Evolutionary conservation across 257 asterid species (phyloP), one percentile per base, ranked within the genome.

Genomic region (Schizonepeta tenuifolia): DNA sequence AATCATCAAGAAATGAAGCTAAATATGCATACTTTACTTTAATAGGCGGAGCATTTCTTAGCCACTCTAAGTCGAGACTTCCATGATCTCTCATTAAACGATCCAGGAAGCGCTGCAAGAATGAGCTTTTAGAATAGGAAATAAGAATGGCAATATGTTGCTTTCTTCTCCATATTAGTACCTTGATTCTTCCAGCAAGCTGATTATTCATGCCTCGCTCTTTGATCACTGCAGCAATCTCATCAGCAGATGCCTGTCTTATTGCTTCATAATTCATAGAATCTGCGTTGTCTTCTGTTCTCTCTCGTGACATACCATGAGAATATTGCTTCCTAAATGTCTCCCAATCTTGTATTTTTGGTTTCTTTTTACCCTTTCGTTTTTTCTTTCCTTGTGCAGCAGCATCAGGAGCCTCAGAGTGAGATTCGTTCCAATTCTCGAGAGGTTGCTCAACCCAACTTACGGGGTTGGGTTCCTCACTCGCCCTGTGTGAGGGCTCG

Each of bases 1-100:
- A 5, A 31, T 4, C 18, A 56, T 56, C 7, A 13, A 56, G 18
- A 9, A 36, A 9, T 18, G 6, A 20, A 57, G 64, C 2, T 56
- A 11, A 12, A 33, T 2, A n/a, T 26, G 24, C 78, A 64, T 81
- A 83, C 95, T 82, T 85, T 55, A 83, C 87, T 65, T 84, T 66
- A 10, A 77, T 70, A 0, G 83, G 84, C 5, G 92, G 90, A 66
- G 81, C 87, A 54, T 81, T 75, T 81, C 90, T 75, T 67, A 92
- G 75, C 95, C 96, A 92, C 76, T 88, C 97, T 5, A 92, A 82
- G 73, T 89, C 90, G 36, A 83, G 13, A 50, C 77, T 67, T 14
- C 86, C 89, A 40, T 85, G 91, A 75, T 88, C 83, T 59, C 68
- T 74, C 6, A 80, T 66, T 31, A 82, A 18, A 2, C 82, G 86